Evolutionary conservation across 2,329 filamentous ascomycete species (phyloP).

Genomic region (Blumeria hordei): DNA sequence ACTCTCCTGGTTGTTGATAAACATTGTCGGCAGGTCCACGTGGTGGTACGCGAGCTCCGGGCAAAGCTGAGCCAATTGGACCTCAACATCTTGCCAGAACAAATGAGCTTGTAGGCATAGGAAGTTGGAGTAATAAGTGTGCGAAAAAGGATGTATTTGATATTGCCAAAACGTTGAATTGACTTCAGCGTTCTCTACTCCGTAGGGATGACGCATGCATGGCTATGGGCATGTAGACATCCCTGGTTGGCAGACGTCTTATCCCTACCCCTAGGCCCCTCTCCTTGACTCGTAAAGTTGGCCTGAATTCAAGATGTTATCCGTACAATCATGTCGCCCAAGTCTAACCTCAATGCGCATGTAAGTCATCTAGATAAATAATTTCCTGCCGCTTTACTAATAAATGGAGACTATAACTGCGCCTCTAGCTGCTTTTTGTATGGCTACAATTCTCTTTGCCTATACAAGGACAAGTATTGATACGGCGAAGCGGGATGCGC

Average conservation of each 20-base stretch:
- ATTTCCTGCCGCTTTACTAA: neutral
- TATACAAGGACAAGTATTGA: conserved; percentile 42
- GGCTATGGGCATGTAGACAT: too few relatives aligned
- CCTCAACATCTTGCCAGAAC: too few relatives aligned
- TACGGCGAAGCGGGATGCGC: conserved; percentile 40
- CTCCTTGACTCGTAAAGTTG: too few relatives aligned
- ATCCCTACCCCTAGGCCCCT: too few relatives aligned
- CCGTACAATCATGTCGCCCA: conserved; percentile 7
- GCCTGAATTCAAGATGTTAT: too few relatives aligned
- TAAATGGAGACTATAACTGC: conserved; percentile 18
- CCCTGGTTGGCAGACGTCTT: too few relatives aligned
- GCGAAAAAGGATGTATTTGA: too few relatives aligned
- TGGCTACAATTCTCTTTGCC: conserved; percentile 26
- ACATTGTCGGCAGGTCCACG: conserved; percentile 11
- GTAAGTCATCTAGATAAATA: conserved; percentile 1
- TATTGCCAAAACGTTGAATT: too few relatives aligned
- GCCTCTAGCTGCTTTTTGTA: conserved; percentile 27
- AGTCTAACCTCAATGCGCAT: conserved; percentile 11
- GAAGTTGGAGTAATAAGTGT: too few relatives aligned
- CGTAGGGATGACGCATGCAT: too few relatives aligned
- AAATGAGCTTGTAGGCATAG: too few relatives aligned
- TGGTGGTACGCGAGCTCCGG: neutral
- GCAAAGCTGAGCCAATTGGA: neutral
- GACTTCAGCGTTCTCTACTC: too few relatives aligned
- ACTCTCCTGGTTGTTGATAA: conserved; percentile 5